phyloP scores from a whole-genome alignment of 345 rosid species.

The Eucalyptus pumila region DNA sequence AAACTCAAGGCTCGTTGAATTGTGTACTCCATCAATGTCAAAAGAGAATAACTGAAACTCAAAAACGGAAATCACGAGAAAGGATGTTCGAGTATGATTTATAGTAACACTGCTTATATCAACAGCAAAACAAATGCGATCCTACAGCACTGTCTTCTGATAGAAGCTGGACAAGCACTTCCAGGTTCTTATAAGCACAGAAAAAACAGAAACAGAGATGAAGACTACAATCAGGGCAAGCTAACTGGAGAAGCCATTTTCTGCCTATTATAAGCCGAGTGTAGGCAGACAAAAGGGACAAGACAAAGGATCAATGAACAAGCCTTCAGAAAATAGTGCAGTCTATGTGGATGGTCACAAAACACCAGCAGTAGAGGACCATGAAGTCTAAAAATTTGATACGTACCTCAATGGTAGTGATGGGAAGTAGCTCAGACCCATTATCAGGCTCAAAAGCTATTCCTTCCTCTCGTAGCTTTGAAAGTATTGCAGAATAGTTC shows the following conservation, averaged over 20 bases:
- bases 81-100: not conserved
- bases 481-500: conserved; percentile 44
- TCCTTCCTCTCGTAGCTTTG: conserved; percentile 71
- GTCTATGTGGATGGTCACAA: not conserved
- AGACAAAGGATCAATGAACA: not conserved
- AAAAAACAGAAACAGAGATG: not conserved
- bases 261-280: not conserved
- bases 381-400: not conserved
- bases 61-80: not conserved
- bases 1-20: not conserved
- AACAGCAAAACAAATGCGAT: not conserved
- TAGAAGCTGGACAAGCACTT: not conserved
- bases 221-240: not conserved
- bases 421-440: conserved; percentile 85
- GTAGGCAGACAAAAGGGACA: not conserved
- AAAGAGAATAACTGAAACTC: not conserved
- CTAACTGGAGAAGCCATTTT: not conserved
- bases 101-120: not conserved
- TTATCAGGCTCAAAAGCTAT: conserved; percentile 74
- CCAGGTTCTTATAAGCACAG: not conserved
- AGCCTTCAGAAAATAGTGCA: not conserved
- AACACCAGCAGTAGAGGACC: not conserved
- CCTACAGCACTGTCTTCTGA: not conserved
- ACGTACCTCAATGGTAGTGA: conserved; percentile 59
- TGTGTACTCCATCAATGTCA: not conserved